A percentile compares a stretch with the other conserved stretches of the same genome.
These are phyloP conservation scores for Diaporthe amygdali DNA, from an alignment of 2,329 filamentous ascomycete genomes.

Conservation along the genomic window DNA sequence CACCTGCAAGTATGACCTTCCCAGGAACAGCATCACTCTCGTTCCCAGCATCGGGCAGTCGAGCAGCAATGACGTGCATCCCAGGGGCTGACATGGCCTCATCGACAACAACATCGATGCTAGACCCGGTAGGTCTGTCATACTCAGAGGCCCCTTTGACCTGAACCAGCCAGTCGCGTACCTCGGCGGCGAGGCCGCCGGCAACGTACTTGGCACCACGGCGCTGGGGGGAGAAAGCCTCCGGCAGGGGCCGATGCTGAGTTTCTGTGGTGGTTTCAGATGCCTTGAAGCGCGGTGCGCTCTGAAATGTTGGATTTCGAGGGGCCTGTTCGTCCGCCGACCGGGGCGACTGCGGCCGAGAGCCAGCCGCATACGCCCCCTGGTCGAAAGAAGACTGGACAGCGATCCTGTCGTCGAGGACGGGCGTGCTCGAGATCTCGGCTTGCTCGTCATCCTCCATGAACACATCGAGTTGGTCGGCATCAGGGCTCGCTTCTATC, in stretches of 20 bases:
- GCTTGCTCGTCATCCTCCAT: conserved; percentile 28
- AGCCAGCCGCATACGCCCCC: not conserved
- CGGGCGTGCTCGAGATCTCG: not conserved
- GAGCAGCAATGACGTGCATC: conserved; percentile 36
- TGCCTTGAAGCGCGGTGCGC: conserved; percentile 44
- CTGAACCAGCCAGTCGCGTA: conserved; percentile 51
- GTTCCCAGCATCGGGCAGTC: not conserved
- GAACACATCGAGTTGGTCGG: conserved; percentile 16
- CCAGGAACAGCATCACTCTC: not conserved
- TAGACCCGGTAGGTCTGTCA: conserved; percentile 14
- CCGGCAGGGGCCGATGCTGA: conserved; percentile 35
- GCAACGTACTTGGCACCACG: conserved; percentile 41
- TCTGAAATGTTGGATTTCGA: conserved; percentile 40
- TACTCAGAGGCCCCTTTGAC: conserved; percentile 39
- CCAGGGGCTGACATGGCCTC: conserved; percentile 30
- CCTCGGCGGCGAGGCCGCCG: conserved; percentile 46
- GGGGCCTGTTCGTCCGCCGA: not conserved
- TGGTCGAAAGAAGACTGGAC: not conserved
- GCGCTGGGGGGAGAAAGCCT: conserved; percentile 44
- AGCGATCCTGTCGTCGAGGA: conserved; percentile 4
- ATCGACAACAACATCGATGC: conserved; percentile 30
- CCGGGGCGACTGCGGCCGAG: not conserved
- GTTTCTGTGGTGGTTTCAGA: conserved; percentile 26
- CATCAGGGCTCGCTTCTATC: not conserved
- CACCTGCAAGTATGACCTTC: conserved; percentile 31